These are phyloP conservation scores for Tephrocybe sp. DNA, from an alignment of 768 basidiomycete species.

Conservation along the genomic window DNA sequence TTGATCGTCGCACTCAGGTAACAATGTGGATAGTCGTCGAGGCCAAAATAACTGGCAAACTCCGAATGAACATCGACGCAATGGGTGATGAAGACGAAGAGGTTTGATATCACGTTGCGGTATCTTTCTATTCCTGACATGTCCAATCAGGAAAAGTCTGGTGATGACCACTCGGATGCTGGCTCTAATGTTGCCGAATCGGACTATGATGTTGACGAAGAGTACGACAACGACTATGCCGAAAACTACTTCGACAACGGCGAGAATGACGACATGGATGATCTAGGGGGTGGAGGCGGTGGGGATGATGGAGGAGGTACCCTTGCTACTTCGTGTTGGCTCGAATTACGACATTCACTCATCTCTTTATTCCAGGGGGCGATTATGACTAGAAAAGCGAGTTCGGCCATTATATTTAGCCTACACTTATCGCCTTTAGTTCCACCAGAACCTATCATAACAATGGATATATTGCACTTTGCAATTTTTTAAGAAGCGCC, in stretches of 20 bases:
- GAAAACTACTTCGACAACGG: slow-evolving; percentile 93
- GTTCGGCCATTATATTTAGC: neutral
- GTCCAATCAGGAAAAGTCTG: slow-evolving; percentile 61
- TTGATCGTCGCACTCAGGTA: too few relatives aligned
- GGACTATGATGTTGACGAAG: slow-evolving; percentile 88
- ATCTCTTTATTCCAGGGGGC: slow-evolving; percentile 1
- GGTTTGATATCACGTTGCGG: slow-evolving; percentile 26
- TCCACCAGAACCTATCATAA: too few relatives aligned
- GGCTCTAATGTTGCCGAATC: slow-evolving; percentile 66
- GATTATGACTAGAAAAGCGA: slow-evolving; percentile 10
- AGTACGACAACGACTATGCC: slow-evolving; percentile 90
- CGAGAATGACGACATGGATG: slow-evolving; percentile 78
- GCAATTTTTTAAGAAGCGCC: too few relatives aligned
- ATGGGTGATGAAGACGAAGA: slow-evolving; percentile 67
- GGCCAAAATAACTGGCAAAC: slow-evolving; percentile 34
- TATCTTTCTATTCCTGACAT: neutral
- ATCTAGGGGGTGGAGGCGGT: slow-evolving; percentile 69
- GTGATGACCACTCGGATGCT: slow-evolving; percentile 65
- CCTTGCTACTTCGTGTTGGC: neutral
- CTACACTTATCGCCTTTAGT: neutral
- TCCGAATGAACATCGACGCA: slow-evolving; percentile 64
- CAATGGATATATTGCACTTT: too few relatives aligned
- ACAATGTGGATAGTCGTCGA: slow-evolving; percentile 14
- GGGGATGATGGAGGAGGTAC: slow-evolving; percentile 67
- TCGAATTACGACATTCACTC: neutral